Evolutionary conservation across 1,139 yeast genomes (phyloP).

Genomic region (Candida tetrigidarum): DNA sequence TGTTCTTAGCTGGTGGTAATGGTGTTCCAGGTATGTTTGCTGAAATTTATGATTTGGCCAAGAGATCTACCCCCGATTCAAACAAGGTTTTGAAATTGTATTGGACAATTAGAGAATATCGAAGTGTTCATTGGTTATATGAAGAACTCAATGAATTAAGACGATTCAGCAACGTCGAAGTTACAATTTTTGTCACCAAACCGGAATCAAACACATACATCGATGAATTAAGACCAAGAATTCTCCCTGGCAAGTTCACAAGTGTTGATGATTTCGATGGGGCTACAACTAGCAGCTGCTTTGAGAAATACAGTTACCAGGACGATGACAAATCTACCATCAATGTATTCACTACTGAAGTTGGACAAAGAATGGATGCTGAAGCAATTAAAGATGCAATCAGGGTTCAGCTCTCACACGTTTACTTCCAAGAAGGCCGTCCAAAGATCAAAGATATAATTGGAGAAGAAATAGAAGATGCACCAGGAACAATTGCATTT

Average conservation of each 20-base stretch:
- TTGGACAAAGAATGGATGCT: background rate
- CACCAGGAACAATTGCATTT: slow-evolving; percentile 35
- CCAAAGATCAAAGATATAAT: slow-evolving; percentile 31
- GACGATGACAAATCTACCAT: slow-evolving; percentile 5
- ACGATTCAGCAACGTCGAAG: slow-evolving; percentile 26
- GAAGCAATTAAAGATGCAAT: slow-evolving; percentile 14
- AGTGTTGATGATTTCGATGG: slow-evolving; percentile 8
- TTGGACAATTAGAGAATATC: slow-evolving; percentile 53
- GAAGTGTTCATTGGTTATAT: slow-evolving; percentile 48
- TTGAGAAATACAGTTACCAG: slow-evolving; percentile 1
- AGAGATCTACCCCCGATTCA: slow-evolving; percentile 8
- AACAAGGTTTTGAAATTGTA: slow-evolving; percentile 18
- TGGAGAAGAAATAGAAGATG: slow-evolving; percentile 24
- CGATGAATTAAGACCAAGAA: slow-evolving; percentile 5
- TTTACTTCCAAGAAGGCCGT: slow-evolving; percentile 32
- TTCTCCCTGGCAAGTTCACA: slow-evolving; percentile 3
- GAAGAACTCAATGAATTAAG: slow-evolving; percentile 42
- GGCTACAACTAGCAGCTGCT: slow-evolving; percentile 5
- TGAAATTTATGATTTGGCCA: slow-evolving; percentile 36
- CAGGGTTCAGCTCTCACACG: slow-evolving; percentile 23
- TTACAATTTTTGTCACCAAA: slow-evolving; percentile 24
- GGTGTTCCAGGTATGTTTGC: slow-evolving; percentile 49
- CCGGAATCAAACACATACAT: slow-evolving; percentile 36
- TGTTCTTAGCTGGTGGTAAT: slow-evolving; percentile 44
- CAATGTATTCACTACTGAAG: background rate